Evolutionary conservation across 208 protist species (phyloP).

Genomic region (Leishmania tarentolae): DNA sequence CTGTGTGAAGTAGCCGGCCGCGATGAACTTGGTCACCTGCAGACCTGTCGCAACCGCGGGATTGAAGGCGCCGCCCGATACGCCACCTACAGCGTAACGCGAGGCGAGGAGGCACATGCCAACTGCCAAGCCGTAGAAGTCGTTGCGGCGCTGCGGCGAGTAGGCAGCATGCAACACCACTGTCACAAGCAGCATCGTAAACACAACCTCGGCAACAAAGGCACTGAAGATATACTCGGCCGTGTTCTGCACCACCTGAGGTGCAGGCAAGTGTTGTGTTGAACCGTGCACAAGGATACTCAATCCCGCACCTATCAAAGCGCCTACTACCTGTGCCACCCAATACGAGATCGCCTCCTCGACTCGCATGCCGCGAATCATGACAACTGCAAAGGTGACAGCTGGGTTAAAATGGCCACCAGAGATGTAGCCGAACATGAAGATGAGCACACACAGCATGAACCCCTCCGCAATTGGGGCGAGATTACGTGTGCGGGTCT

Average conservation of each 20-base stretch:
- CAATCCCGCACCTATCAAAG: constrained; percentile 54
- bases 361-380: constrained; percentile 68
- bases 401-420: constrained; percentile 88
- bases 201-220: constrained; percentile 69
- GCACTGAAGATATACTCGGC: constrained; percentile 67
- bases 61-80: constrained; percentile 85
- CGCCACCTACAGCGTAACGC: constrained; percentile 77
- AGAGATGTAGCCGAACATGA: constrained; percentile 84
- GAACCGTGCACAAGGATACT: constrained; percentile 67
- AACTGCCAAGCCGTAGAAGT: constrained; percentile 83
- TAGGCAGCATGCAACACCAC: constrained; percentile 80
- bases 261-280: constrained; percentile 67
- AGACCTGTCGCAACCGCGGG: constrained; percentile 74
- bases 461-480: constrained; percentile 82
- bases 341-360: constrained; percentile 82
- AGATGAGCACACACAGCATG: constrained; percentile 81
- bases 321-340: constrained; percentile 81
- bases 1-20: constrained; percentile 66
- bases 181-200: constrained; percentile 72
- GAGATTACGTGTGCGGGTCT: constrained; percentile 70
- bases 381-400: constrained; percentile 68
- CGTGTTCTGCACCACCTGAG: constrained; percentile 69
- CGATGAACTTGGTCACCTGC: constrained; percentile 77
- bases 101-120: constrained; percentile 70
- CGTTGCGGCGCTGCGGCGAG: constrained; percentile 73